These are phyloP conservation scores for Suhomyces guaymorum DNA, from an alignment of 1,139 yeast genomes.

Conservation along the genomic window DNA sequence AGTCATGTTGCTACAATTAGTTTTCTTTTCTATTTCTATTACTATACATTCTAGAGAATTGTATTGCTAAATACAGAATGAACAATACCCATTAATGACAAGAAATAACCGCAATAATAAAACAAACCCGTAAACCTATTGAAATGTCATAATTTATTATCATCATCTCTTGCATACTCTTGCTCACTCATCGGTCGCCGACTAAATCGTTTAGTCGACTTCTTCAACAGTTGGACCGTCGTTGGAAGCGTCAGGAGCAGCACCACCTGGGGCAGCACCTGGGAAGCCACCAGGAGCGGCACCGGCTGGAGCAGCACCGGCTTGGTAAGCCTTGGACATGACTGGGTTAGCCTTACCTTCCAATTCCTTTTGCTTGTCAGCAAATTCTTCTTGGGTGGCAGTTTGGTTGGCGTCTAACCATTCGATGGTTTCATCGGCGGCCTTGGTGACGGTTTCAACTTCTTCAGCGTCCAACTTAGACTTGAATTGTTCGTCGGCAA, in stretches of 20 bases:
- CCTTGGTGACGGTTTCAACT: slow-evolving; percentile 74
- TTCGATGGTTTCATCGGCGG: slow-evolving; percentile 80
- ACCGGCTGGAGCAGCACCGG: slow-evolving; percentile 57
- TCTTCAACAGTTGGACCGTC: slow-evolving; percentile 95
- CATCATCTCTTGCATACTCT: slow-evolving; percentile 4
- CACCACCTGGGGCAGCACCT: slow-evolving; percentile 66
- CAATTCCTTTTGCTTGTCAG: slow-evolving; percentile 90
- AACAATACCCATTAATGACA: slow-evolving; percentile 8
- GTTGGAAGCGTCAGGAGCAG: slow-evolving; percentile 55
- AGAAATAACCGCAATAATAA: slow-evolving; percentile 7
- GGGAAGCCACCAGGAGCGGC: slow-evolving; percentile 67
- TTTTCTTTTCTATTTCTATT: slow-evolving; percentile 8
- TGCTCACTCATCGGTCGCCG: slow-evolving; percentile 4
- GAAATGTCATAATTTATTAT: slow-evolving; percentile 9
- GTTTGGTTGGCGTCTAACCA: slow-evolving; percentile 90
- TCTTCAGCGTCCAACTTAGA: slow-evolving; percentile 82
- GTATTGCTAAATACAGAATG: slow-evolving; percentile 12
- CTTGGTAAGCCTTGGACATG: slow-evolving; percentile 88
- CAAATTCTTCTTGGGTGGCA: slow-evolving; percentile 83
- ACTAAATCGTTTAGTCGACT: slow-evolving; percentile 62
- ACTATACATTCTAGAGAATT: slow-evolving; percentile 10
- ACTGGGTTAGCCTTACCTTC: slow-evolving; percentile 93
- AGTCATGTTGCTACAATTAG: too few species aligned
- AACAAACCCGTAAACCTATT: slow-evolving; percentile 9
- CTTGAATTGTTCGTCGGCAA: slow-evolving; percentile 77